Base-by-base conservation (phyloP, 352 stramenopile species). In the Peronospora farinosa region DNA sequence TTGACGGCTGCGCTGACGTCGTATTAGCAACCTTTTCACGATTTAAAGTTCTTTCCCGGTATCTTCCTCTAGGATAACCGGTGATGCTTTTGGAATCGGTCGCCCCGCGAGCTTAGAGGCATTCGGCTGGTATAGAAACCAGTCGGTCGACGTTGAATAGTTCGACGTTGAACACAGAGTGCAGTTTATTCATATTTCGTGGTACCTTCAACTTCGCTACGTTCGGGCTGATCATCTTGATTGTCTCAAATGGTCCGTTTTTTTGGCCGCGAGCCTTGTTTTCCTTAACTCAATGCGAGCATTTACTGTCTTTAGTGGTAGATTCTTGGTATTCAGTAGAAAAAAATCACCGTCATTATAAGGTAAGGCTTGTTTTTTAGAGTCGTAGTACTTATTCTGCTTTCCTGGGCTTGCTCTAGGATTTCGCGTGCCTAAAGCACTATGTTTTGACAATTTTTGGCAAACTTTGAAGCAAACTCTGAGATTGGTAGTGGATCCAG, bases 351-450 rank as follows among this genome's bases (percentile, higher is more conserved):
- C 45, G 7, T 35, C n/a, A 21, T 65, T 59, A 39, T n/a, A 52
- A 59, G 3, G 30, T 19, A 31, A 39, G 11, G 23, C 36, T 47
- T 35, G 15, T 47, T 23, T 44, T 17, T 59, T 59, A 7, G 3
- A 38, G 40, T 59, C 52, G 31, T 50, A 60, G 19, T 54, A 58
- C 16, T 54, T 47, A 11, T 54, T 60, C 12, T 60, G 30, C 23
- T 38, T 13, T 40, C 38, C 40, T 59, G 37, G 31, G 43, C 43
- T 46, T 52, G 25, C 23, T 45, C 9, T 6, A n/a, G n/a, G n/a
- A n/a, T n/a, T n/a, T n/a, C n/a, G n/a, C n/a, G n/a, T n/a, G n/a
- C n/a, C n/a, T n/a, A n/a, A n/a, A n/a, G n/a, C n/a, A n/a, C n/a
- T n/a, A n/a, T n/a, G n/a, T n/a, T n/a, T n/a, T n/a, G n/a, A n/a